Conservation (phyloP, 352 stramenopile species). For the Globisporangium barbulae region DNA sequence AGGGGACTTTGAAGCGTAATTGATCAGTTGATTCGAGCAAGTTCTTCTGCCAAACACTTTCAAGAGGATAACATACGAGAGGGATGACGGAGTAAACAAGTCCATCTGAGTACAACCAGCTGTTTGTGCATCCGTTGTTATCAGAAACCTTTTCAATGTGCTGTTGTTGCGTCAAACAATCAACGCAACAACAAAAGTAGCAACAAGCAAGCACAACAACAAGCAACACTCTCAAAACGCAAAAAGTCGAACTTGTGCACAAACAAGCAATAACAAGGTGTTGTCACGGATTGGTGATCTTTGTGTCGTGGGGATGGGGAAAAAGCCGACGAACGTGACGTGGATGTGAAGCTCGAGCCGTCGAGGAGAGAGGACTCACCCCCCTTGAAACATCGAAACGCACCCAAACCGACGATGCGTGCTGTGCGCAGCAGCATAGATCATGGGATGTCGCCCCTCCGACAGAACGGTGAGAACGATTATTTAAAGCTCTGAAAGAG, state of each 20-base stretch:
- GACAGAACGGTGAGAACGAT: not conserved
- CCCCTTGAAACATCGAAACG: not conserved
- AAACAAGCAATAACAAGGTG: not conserved
- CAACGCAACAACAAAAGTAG: not conserved
- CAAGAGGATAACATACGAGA: not conserved
- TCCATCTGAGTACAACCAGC: conserved; percentile 12
- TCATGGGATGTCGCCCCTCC: conserved; percentile 3
- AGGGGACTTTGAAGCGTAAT: no score
- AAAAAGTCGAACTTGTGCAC: no score
- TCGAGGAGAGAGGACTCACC: not conserved
- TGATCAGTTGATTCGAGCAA: no score
- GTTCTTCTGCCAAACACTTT: not conserved
- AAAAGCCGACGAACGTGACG: conserved; percentile 6
- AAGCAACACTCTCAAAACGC: not conserved
- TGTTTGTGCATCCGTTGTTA: not conserved
- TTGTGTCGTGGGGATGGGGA: conserved; percentile 9
- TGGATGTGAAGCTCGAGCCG: conserved; percentile 4
- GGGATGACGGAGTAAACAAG: not conserved
- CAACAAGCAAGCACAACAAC: conserved; percentile 2
- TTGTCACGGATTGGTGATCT: conserved; percentile 8
- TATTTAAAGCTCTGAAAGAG: not conserved
- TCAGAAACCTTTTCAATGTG: not conserved
- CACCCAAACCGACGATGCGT: not conserved
- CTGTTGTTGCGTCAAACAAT: not conserved
- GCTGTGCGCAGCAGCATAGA: not conserved